phyloP scores from a whole-genome alignment of 768 basidiomycete species.

The Pholiota microspora region DNA sequence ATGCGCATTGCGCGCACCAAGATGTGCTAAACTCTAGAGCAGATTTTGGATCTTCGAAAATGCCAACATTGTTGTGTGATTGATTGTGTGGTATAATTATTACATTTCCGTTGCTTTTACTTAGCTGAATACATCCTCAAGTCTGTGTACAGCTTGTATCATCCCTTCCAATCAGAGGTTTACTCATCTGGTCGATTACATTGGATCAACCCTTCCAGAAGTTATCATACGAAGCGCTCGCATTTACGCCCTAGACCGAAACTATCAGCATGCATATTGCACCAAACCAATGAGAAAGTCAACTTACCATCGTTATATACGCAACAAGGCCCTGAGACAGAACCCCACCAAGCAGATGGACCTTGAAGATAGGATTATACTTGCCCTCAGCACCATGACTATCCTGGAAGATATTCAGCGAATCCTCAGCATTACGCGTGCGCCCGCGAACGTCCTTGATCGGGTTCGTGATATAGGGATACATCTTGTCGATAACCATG shows the following conservation, averaged over 20 bases:
- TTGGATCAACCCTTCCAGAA: slow-evolving; percentile 30
- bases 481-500: slow-evolving; percentile 50
- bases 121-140: too few relatives aligned
- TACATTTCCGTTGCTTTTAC: too few relatives aligned
- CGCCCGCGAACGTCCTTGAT: slow-evolving; percentile 45
- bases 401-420: slow-evolving; percentile 53
- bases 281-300: neutral
- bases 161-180: too few relatives aligned
- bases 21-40: too few relatives aligned
- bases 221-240: slow-evolving; percentile 36
- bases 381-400: slow-evolving; percentile 45
- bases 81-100: too few relatives aligned
- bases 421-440: slow-evolving; percentile 52
- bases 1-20: too few relatives aligned
- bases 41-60: too few relatives aligned
- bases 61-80: too few relatives aligned
- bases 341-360: slow-evolving; percentile 49
- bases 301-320: slow-evolving; percentile 54
- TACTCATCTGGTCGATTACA: neutral
- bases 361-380: slow-evolving; percentile 53
- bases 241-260: slow-evolving; percentile 34
- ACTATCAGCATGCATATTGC: neutral
- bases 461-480: slow-evolving; percentile 49
- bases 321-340: slow-evolving; percentile 48
- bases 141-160: too few relatives aligned